Percentiles rank a stretch among this genome's conserved stretches.
Evolutionary conservation across 78 protist genomes (phyloP).

Genomic region (Dictyostelium discoideum): DNA sequence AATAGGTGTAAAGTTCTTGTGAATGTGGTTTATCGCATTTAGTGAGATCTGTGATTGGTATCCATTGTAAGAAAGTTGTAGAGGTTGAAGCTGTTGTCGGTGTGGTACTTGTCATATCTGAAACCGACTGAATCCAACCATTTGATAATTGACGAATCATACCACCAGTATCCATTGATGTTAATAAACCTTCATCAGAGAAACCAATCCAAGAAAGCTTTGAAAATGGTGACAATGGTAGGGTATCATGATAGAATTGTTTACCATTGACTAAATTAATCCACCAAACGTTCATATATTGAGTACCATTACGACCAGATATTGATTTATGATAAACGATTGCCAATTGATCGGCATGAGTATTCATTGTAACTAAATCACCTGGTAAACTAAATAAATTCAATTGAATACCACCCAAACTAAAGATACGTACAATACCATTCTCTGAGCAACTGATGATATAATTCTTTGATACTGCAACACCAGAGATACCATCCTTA

Average conservation of each 20-base stretch:
- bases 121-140: conserved; percentile 9
- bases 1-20: neutral
- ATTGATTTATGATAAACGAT: conserved; percentile 18
- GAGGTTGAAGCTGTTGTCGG: neutral
- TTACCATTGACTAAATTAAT: conserved; percentile 8
- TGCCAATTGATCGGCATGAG: neutral
- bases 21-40: neutral
- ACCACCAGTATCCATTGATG: conserved; percentile 19
- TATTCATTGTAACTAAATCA: conserved; percentile 40
- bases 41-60: conserved; percentile 6
- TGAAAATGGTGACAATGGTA: conserved; percentile 16
- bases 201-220: conserved; percentile 47
- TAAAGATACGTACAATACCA: conserved; percentile 12
- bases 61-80: conserved; percentile 22
- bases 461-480: conserved; percentile 8
- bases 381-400: conserved; percentile 1
- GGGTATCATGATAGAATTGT: neutral
- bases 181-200: neutral
- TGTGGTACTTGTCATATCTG: neutral
- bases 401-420: conserved; percentile 48
- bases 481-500: neutral
- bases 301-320: neutral
- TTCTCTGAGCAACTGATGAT: neutral
- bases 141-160: conserved; percentile 10
- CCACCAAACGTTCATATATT: neutral